Evolutionary conservation across 139 green algal genomes (phyloP).

Genomic region (Chlamydomonas applanata): DNA sequence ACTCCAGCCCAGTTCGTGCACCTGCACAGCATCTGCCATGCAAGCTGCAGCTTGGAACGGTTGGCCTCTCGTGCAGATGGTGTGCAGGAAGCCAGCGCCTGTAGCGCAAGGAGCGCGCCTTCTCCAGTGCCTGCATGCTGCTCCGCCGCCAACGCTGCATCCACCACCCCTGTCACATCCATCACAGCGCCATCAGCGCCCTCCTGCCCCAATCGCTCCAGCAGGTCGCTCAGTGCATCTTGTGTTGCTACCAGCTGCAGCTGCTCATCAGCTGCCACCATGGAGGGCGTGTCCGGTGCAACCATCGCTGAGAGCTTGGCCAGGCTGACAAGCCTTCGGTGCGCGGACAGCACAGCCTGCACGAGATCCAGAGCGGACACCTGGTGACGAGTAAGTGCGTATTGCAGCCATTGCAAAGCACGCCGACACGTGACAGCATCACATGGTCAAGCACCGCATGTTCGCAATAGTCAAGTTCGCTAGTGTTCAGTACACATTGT

Average conservation of each 20-base stretch:
- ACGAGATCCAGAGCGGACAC: not conserved
- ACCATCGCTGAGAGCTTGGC: slow-evolving; percentile 3
- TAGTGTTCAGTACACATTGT: too few species aligned
- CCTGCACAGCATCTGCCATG: slow-evolving; percentile 12
- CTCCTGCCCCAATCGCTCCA: not conserved
- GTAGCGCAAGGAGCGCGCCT: slow-evolving; percentile 54
- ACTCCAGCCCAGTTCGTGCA: slow-evolving; percentile 15
- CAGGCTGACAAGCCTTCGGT: slow-evolving; percentile 1
- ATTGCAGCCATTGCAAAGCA: too few species aligned
- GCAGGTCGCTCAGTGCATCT: not conserved
- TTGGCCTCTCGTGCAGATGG: slow-evolving; percentile 9
- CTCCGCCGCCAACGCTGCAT: slow-evolving; percentile 2
- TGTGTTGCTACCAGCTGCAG: not conserved
- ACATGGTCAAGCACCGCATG: not conserved
- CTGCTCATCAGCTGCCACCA: not conserved
- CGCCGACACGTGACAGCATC: not conserved
- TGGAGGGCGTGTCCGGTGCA: not conserved
- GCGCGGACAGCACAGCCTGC: not conserved
- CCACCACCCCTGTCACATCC: slow-evolving; percentile 5
- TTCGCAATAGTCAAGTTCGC: too few species aligned
- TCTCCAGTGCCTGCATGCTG: slow-evolving; percentile 8
- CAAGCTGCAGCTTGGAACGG: slow-evolving; percentile 23
- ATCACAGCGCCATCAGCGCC: not conserved
- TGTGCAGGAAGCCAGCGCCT: slow-evolving; percentile 22
- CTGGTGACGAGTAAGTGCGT: too few species aligned